These are phyloP conservation scores for Groenewaldozyma salmanticensis DNA, from an alignment of 805 yeast genomes.

Conservation along the genomic window DNA sequence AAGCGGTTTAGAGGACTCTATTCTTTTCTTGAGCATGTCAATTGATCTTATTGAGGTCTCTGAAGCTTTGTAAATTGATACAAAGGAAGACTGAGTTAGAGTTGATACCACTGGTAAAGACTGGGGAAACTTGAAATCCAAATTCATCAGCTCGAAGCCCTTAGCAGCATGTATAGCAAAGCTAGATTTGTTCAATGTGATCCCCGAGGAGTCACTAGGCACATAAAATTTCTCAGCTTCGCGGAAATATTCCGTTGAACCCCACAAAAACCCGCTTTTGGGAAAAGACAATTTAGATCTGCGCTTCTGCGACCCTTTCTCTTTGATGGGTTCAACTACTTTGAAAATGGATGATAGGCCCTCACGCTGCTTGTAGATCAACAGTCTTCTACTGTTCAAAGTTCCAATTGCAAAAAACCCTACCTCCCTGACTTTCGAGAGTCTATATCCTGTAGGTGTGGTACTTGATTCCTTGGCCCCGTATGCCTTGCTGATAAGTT, in stretches of 20 bases:
- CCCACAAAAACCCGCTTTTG: constrained; percentile 13
- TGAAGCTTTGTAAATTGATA: neutral
- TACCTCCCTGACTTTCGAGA: constrained; percentile 33
- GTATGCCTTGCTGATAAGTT: constrained; percentile 33
- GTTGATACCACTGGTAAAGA: constrained; percentile 41
- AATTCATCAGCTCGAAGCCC: constrained; percentile 57
- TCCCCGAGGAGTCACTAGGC: constrained; percentile 47
- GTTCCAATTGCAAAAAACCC: constrained; percentile 58
- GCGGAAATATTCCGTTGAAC: constrained; percentile 33
- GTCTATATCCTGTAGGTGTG: constrained; percentile 34
- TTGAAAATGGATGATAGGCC: constrained; percentile 43
- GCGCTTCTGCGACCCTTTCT: constrained; percentile 21
- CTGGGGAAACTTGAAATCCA: constrained; percentile 47
- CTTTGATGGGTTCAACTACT: constrained; percentile 48
- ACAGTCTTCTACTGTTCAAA: constrained; percentile 51
- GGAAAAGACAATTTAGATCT: constrained; percentile 19
- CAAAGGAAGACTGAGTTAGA: constrained; percentile 22
- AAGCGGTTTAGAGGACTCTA: constrained; percentile 39
- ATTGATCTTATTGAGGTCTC: constrained; percentile 4
- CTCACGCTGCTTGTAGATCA: constrained; percentile 48
- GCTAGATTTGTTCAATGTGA: constrained; percentile 55
- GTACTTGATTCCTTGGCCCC: constrained; percentile 9
- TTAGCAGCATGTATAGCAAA: constrained; percentile 57
- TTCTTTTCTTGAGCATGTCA: constrained; percentile 28
- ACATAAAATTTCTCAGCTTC: constrained; percentile 39